Evolutionary conservation across 441 rosid genomes (phyloP).

Genomic region (Gossypium davidsonii): DNA sequence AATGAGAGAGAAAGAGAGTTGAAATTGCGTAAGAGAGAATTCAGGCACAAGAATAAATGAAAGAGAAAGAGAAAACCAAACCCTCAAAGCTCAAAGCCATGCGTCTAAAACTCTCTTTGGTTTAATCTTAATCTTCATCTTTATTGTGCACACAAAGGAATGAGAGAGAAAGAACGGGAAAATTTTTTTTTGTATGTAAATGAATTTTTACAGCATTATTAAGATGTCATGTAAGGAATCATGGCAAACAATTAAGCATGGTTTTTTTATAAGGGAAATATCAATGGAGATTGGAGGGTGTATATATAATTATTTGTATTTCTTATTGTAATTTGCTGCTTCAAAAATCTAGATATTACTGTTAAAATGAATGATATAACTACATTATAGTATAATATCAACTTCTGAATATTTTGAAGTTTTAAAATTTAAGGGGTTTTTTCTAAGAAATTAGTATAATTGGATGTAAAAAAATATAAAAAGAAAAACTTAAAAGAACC

Average conservation of each 20-base stretch:
- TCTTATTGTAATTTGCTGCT: neutral
- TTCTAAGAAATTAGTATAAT: too few species aligned
- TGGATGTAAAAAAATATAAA: too few species aligned
- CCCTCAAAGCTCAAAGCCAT: slow-evolving; percentile 25
- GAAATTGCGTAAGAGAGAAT: slow-evolving; percentile 29
- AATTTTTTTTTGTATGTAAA: neutral
- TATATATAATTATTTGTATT: neutral
- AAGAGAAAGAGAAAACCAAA: slow-evolving; percentile 17
- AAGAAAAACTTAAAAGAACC: too few species aligned
- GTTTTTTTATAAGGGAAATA: too few species aligned
- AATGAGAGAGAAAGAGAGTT: slow-evolving; percentile 1
- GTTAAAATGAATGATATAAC: too few species aligned
- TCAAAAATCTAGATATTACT: neutral
- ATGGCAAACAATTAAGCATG: neutral
- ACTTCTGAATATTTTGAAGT: too few species aligned
- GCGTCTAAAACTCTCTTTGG: slow-evolving; percentile 1
- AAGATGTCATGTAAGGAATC: neutral
- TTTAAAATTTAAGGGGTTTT: too few species aligned
- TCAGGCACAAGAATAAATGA: slow-evolving; percentile 19
- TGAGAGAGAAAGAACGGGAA: neutral
- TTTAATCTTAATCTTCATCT: neutral
- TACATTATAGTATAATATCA: too few species aligned
- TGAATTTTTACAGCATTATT: neutral
- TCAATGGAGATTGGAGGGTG: neutral
- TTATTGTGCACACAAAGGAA: neutral